Evolutionary conservation across 352 stramenopile species (phyloP), one percentile per base, ranked within the genome.

Genomic region (Globisporangium orthogonon): DNA sequence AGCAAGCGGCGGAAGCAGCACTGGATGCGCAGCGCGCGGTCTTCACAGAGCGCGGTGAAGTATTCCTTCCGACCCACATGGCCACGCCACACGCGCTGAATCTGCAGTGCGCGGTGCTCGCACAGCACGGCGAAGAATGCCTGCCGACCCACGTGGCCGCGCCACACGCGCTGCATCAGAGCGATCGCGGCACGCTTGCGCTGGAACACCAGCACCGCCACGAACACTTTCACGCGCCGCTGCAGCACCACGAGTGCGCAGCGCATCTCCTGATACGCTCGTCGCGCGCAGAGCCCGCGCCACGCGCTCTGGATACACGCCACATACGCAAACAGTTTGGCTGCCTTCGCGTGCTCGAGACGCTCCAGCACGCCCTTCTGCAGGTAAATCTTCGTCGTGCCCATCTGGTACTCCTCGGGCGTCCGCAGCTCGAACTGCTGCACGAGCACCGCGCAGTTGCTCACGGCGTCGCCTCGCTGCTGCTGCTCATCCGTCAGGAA

Each of bases 351-450:
- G 5, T 75, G 69, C 56, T 92, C 82, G 6, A 92, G 67, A 23
- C 70, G 78, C 51, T 91, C 82, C 4, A 91, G 69, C 30, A 94
- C 75, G 29, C 84, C 84, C 47, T 89, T 81, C 52, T 92, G 82
- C n/a, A 94, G 67, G 68, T 92, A 94, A 50, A 94, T 91, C 66
- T 92, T 92, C 23, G 80, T 89, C 62, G 74, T 70, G 7, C 84
- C 84, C 76, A 94, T 88, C 52, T 92, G 82, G 52, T 76, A 92
- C 60, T 94, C 77, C 28, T 85, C 69, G 0, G 84, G 84, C 7
- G 63, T 78, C 31, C 67, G 61, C 17, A 91, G 69, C 50, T 79
- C 66, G 54, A 91, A 89, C 37, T 81, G 76, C 31, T 76, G 69
- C n/a, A 76, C 74, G 18, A 92, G 63, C 9, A 74, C 48, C 13